Evolutionary conservation across 106 monocot genomes (phyloP).

Genomic region (Allium cepa): DNA sequence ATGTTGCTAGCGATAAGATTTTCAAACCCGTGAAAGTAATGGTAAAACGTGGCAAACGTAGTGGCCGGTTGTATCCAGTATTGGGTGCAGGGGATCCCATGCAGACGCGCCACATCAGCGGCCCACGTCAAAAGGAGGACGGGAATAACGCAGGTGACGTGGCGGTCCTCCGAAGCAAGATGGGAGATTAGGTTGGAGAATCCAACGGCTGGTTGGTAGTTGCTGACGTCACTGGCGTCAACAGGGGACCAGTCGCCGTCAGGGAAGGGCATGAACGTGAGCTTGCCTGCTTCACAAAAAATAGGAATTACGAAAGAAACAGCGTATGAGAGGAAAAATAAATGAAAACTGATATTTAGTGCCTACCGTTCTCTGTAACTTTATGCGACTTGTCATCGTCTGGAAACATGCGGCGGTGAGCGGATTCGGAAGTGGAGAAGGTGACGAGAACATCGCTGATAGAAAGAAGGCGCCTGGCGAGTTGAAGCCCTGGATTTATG

Average conservation of each 20-base stretch:
- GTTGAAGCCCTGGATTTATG: conserved; percentile 9
- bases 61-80: conserved; percentile 3
- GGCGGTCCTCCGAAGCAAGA: not conserved
- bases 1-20: not conserved
- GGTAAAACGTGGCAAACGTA: not conserved
- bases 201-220: not conserved
- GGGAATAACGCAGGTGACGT: not conserved
- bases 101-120: not conserved
- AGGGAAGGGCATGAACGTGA: not conserved
- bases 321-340: too few species aligned
- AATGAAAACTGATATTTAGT: too few species aligned
- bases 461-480: conserved; percentile 1
- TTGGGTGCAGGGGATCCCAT: not conserved
- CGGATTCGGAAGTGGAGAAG: conserved; percentile 7
- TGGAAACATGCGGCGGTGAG: conserved; percentile 11
- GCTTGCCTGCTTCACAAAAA: not conserved
- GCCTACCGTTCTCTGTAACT: too few species aligned
- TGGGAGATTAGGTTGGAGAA: not conserved
- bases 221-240: not conserved
- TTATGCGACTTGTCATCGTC: not conserved
- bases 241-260: not conserved
- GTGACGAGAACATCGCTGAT: not conserved
- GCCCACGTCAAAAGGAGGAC: not conserved
- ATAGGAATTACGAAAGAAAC: too few species aligned
- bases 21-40: not conserved